Base-by-base conservation (phyloP, 129 eudicot genomes). In the Helianthus annuus region DNA sequence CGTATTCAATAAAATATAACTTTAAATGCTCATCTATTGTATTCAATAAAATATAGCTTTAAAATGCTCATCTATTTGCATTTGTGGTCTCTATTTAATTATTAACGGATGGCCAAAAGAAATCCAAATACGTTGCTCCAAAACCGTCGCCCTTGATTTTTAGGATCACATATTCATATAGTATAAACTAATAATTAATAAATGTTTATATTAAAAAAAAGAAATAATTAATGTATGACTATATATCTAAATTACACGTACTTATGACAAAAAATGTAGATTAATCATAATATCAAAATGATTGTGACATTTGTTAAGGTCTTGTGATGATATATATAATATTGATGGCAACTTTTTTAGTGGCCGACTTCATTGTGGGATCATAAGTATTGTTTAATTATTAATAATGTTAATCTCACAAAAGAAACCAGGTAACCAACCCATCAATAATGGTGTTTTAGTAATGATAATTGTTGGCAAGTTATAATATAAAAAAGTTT, bases 41-140 rank as follows among this genome's bases (percentile, higher is more conserved):
- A 76, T 45, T 6, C 2, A 66, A 15, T 44, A 66, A 10, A 48
- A 13, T 45, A 66, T 2, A 44, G 3, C 13, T 19, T 7, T 46
- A 42, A 12, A 13, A 19, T 48, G 38, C 22, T 68, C 48, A 4
- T 57, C 49, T 29, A 40, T 10, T 32, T 19, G 56, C 67, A 13
- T 54, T 71, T 9, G 75, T 71, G 75, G 75, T 57, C 55, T 40
- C 10, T 56, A 58, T 57, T 70, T 22, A 70, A 13, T 53, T 49
- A 53, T 51, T 10, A 16, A 52, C 15, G 14, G 38, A 36, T 38
- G 64, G 15, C 16, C 58, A n/a, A 15, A 7, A 53, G 34, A 38
- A 19, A 53, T 34, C 36, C 73, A 53, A 52, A 53, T n/a, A 24
- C 8, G 46, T n/a, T 22, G 27, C 61, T 17, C 69, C 63, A 17